These are phyloP conservation scores for Micromonas commoda DNA, from an alignment of 139 green algal genomes.

Conservation along the genomic window DNA sequence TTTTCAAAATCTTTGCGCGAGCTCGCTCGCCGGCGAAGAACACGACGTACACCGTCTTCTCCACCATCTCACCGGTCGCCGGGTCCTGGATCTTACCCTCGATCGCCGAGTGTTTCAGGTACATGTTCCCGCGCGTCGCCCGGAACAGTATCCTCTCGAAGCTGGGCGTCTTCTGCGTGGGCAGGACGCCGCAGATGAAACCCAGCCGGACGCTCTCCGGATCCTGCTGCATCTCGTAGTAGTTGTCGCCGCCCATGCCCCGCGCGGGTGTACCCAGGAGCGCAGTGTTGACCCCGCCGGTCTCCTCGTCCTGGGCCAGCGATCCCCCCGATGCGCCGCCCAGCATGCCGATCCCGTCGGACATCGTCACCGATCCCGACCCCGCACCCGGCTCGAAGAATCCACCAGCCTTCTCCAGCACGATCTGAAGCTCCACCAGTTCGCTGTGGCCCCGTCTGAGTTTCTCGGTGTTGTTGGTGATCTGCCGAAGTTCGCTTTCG, in stretches of 20 bases:
- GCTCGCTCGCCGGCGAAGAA: constrained; percentile 95
- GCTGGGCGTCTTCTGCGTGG: constrained; percentile 63
- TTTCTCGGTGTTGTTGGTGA: constrained; percentile 70
- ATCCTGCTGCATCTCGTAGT: neutral
- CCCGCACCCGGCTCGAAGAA: constrained; percentile 81
- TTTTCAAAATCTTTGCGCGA: constrained; percentile 87
- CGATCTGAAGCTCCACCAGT: constrained; percentile 88
- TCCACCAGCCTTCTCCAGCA: constrained; percentile 82
- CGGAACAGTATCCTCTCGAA: constrained; percentile 97
- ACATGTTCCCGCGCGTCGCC: constrained; percentile 98
- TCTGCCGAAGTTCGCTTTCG: constrained; percentile 42
- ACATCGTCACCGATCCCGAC: neutral
- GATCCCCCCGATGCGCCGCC: too few species aligned
- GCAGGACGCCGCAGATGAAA: constrained; percentile 83
- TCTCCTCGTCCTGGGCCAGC: neutral
- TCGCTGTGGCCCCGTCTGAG: constrained; percentile 66
- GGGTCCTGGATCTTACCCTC: constrained; percentile 66
- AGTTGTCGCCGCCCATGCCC: neutral
- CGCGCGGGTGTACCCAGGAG: neutral
- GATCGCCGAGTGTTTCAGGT: constrained; percentile 65
- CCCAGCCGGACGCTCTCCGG: constrained; percentile 55
- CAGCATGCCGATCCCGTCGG: neutral
- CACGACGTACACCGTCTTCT: constrained; percentile 80
- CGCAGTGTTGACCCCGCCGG: too few species aligned
- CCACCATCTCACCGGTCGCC: constrained; percentile 64